phyloP scores from a whole-genome alignment of 208 protist species.

The Zelonia costaricensis region DNA sequence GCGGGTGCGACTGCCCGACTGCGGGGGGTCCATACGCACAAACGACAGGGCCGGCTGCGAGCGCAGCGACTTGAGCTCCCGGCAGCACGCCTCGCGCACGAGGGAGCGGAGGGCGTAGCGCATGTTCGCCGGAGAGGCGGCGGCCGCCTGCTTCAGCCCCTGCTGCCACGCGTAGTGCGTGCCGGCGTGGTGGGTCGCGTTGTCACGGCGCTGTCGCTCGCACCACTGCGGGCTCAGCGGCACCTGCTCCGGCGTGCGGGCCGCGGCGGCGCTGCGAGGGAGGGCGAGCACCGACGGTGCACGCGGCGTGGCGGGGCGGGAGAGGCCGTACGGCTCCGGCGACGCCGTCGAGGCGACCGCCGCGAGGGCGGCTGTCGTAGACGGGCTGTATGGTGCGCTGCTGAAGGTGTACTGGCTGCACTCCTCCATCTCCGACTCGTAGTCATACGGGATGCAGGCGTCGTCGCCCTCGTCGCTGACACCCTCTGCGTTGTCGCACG shows the following conservation, averaged over 20 bases:
- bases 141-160: slow-evolving; percentile 19
- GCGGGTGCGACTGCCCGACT: slow-evolving; percentile 12
- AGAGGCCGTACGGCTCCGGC: slow-evolving; percentile 1
- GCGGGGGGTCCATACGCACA: slow-evolving; percentile 16
- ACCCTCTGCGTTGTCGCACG: background rate
- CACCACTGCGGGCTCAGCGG: slow-evolving; percentile 17
- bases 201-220: slow-evolving; percentile 22
- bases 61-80: slow-evolving; percentile 30
- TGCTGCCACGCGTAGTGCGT: slow-evolving; percentile 30
- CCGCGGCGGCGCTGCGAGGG: background rate
- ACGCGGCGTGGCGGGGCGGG: slow-evolving; percentile 8
- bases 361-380: slow-evolving; percentile 16
- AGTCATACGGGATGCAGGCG: slow-evolving; percentile 43
- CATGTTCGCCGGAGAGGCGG: slow-evolving; percentile 21
- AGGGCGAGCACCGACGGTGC: slow-evolving; percentile 1
- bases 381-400: slow-evolving; percentile 32
- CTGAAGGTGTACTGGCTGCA: slow-evolving; percentile 66
- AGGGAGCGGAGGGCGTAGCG: slow-evolving; percentile 38
- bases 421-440: slow-evolving; percentile 62
- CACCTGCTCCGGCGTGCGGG: background rate
- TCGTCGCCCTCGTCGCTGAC: slow-evolving; percentile 1
- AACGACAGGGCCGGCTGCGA: slow-evolving; percentile 31
- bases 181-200: slow-evolving; percentile 16
- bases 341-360: slow-evolving; percentile 3
- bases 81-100: slow-evolving; percentile 37